phyloP scores from a whole-genome alignment of 495 filamentous ascomycete genomes.

The Penicillium paxilli region DNA sequence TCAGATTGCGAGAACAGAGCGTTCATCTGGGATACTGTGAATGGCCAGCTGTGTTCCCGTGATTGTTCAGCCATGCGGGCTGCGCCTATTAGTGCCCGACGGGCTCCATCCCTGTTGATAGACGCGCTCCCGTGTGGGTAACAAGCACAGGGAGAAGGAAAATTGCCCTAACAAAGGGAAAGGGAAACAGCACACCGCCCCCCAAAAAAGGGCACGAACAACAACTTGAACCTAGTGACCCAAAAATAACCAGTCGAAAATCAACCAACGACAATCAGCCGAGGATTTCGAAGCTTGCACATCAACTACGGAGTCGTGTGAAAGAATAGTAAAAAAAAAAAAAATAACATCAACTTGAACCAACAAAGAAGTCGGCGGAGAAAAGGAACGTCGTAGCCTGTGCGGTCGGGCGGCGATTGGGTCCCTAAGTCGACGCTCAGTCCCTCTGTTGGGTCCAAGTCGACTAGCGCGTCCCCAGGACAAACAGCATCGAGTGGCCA shows the following conservation, averaged over 20 bases:
- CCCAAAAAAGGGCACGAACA: neutral
- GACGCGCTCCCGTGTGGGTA: slow-evolving; percentile 35
- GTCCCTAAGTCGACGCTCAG: slow-evolving; percentile 24
- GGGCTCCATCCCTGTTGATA: slow-evolving; percentile 30
- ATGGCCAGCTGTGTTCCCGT: slow-evolving; percentile 40
- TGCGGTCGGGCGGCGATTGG: slow-evolving; percentile 16
- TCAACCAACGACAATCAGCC: neutral
- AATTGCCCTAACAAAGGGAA: slow-evolving; percentile 1
- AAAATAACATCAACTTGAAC: too few relatives aligned
- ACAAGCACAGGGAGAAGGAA: slow-evolving; percentile 1
- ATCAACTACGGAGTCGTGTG: too few relatives aligned
- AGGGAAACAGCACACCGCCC: neutral
- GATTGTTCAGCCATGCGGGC: slow-evolving; percentile 42
- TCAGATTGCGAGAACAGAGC: slow-evolving; percentile 12
- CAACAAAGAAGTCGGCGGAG: slow-evolving; percentile 3
- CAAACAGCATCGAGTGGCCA: slow-evolving; percentile 31
- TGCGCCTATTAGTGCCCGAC: slow-evolving; percentile 38
- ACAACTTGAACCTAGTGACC: too few relatives aligned
- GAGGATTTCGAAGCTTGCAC: neutral
- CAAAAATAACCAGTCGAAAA: slow-evolving; percentile 1
- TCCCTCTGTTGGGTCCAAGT: slow-evolving; percentile 22
- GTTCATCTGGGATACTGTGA: slow-evolving; percentile 7
- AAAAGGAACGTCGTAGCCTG: slow-evolving; percentile 19
- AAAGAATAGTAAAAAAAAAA: too few relatives aligned
- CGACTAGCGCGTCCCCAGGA: slow-evolving; percentile 23